phyloP scores from a whole-genome alignment of 1,284 basidiomycete genomes.

The Fomitopsis pinicola region DNA sequence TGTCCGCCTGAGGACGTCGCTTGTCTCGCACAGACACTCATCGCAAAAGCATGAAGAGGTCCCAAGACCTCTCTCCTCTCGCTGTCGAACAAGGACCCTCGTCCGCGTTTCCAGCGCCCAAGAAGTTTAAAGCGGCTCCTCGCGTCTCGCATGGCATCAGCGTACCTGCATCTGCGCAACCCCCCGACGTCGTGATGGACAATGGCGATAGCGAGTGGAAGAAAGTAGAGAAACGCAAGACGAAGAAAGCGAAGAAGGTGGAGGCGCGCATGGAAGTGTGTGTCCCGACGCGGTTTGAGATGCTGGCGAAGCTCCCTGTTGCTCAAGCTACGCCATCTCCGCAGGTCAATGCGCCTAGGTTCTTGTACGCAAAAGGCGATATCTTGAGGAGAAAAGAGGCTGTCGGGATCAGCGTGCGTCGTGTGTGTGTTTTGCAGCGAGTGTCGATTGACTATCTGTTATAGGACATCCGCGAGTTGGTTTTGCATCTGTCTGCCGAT shows the following conservation, averaged over 20 bases:
- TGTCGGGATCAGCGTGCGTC: conserved; percentile 69
- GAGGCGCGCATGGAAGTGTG: conserved; percentile 59
- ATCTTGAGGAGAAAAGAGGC: conserved; percentile 69
- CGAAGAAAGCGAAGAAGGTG: conserved; percentile 64
- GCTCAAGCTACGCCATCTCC: conserved; percentile 5
- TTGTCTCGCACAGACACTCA: background rate
- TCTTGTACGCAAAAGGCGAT: conserved; percentile 75
- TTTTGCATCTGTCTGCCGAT: conserved; percentile 79
- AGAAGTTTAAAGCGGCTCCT: conserved; percentile 28
- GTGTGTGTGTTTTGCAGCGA: background rate
- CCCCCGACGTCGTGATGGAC: conserved; percentile 5
- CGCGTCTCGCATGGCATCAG: conserved; percentile 14
- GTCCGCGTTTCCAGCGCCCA: conserved; percentile 24
- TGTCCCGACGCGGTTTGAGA: conserved; percentile 18
- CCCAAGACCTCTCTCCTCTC: conserved; percentile 20
- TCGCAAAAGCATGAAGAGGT: conserved; percentile 30
- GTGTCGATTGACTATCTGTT: background rate
- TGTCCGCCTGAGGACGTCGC: too few relatives aligned
- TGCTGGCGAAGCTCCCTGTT: background rate
- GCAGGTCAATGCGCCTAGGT: conserved; percentile 62
- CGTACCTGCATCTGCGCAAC: conserved; percentile 8
- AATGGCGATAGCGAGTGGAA: conserved; percentile 44
- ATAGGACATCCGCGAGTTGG: conserved; percentile 83
- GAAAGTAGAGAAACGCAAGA: conserved; percentile 69
- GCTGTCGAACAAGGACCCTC: conserved; percentile 13